Percentiles rank a stretch among this genome's conserved stretches.
Evolutionary conservation across 164 flowering plant species (phyloP).

Genomic region (Vitis labrusca): DNA sequence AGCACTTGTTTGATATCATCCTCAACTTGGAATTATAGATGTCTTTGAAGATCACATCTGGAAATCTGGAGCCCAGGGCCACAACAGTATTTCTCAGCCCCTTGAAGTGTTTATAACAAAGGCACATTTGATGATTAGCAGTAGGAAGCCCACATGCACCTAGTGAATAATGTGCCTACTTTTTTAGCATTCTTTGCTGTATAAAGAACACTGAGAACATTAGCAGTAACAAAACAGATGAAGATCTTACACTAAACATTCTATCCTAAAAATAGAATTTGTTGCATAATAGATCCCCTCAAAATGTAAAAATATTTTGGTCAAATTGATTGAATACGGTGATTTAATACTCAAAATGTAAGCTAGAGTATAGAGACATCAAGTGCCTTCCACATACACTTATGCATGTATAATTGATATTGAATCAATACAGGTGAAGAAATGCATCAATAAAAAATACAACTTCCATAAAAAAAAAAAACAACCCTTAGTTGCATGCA

Average conservation of each 20-base stretch:
- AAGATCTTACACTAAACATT: neutral
- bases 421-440: neutral
- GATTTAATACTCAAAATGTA: neutral
- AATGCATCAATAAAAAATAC: neutral
- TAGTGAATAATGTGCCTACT: neutral
- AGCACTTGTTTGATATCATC: neutral
- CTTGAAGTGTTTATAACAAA: neutral
- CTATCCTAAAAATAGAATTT: neutral
- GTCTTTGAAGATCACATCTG: neutral
- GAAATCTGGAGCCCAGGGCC: neutral
- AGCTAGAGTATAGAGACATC: neutral
- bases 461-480: no score
- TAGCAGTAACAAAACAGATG: neutral
- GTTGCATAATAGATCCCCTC: neutral
- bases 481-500: no score
- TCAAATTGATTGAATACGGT: neutral
- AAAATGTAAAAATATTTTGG: neutral
- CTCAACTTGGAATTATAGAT: neutral
- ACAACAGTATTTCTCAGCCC: neutral
- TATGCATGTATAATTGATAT: neutral
- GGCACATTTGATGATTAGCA: neutral
- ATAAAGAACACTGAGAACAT: neutral
- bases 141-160: neutral
- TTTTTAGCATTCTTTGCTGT: neutral
- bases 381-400: neutral